These are phyloP conservation scores for Blastobotrys parvus DNA, from an alignment of 805 yeast species.

Conservation along the genomic window DNA sequence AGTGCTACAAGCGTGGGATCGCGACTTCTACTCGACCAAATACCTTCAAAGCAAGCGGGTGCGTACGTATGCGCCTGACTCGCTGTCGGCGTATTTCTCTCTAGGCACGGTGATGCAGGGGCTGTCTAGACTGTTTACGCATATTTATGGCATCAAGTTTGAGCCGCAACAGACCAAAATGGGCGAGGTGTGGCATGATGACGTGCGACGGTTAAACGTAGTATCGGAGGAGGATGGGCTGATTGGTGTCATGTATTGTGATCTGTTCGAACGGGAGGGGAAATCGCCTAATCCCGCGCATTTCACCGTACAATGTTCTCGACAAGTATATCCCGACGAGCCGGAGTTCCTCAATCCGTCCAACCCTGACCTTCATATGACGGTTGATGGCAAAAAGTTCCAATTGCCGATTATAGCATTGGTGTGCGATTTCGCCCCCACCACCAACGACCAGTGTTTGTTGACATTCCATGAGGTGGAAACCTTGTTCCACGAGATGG, in stretches of 20 bases:
- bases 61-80: constrained; percentile 29
- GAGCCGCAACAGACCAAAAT: constrained; percentile 51
- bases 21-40: constrained; percentile 53
- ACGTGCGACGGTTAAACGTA: constrained; percentile 76
- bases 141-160: constrained; percentile 69
- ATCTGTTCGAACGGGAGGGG: constrained; percentile 68
- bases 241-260: constrained; percentile 80
- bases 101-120: constrained; percentile 84
- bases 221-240: constrained; percentile 53
- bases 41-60: constrained; percentile 20
- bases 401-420: constrained; percentile 88
- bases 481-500: constrained; percentile 96
- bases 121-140: constrained; percentile 57
- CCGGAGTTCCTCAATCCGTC: constrained; percentile 4
- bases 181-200: constrained; percentile 86
- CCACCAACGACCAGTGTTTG: constrained; percentile 42
- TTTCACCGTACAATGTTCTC: constrained; percentile 90
- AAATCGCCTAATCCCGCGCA: constrained; percentile 87
- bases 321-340: constrained; percentile 41
- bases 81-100: constrained; percentile 64
- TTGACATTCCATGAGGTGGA: constrained; percentile 74
- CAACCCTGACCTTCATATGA: neutral
- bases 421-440: constrained; percentile 67
- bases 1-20: constrained; percentile 79
- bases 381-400: constrained; percentile 37